A percentile compares a stretch with the other conserved stretches of the same genome.
These are phyloP conservation scores for Orychophragmus violaceus DNA, from an alignment of 345 rosid species.

Conservation along the genomic window DNA sequence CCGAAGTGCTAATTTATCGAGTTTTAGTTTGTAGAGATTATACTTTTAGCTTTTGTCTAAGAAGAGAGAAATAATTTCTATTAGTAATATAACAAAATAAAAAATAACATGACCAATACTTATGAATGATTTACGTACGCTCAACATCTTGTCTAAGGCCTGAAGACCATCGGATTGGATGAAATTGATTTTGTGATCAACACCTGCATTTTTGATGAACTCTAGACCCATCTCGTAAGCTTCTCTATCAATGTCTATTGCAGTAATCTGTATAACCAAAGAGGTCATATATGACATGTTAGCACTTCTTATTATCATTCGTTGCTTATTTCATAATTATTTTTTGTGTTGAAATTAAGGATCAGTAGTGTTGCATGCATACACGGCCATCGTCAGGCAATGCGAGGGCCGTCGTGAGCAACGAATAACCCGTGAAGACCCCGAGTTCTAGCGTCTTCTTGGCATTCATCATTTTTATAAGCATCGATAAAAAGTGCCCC, in stretches of 20 bases:
- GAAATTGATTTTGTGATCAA: slow-evolving; percentile 50
- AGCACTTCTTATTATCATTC: neutral
- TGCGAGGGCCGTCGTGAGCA: slow-evolving; percentile 41
- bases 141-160: slow-evolving; percentile 35
- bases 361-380: neutral
- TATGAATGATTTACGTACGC: slow-evolving; percentile 11
- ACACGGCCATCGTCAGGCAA: slow-evolving; percentile 45
- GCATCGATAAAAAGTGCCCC: slow-evolving; percentile 40
- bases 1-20: no score
- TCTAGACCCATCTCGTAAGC: slow-evolving; percentile 52
- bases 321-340: neutral
- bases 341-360: neutral
- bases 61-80: neutral
- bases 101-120: neutral
- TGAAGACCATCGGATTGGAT: slow-evolving; percentile 36
- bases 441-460: slow-evolving; percentile 48
- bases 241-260: slow-evolving; percentile 40
- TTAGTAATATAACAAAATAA: neutral
- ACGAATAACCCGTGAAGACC: slow-evolving; percentile 53
- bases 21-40: no score
- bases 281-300: neutral
- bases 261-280: slow-evolving; percentile 36
- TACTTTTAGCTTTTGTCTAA: neutral
- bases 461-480: slow-evolving; percentile 38
- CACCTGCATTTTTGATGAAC: slow-evolving; percentile 44